phyloP scores from a whole-genome alignment of 73 alveolate genomes.

The Urostyla sp. region DNA sequence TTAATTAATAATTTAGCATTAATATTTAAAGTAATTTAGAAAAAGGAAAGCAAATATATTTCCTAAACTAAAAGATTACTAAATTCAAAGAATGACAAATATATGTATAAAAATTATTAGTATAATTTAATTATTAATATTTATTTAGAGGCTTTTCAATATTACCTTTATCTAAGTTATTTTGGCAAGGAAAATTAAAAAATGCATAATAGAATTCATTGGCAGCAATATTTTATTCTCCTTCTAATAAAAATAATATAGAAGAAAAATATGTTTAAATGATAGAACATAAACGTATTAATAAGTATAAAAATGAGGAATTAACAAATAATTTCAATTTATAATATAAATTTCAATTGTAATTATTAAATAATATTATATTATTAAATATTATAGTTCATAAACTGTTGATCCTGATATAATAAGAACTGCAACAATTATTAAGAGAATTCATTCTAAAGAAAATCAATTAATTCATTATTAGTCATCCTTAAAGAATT shows the following conservation, averaged over 20 bases:
- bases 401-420: too few species aligned
- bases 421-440: not conserved
- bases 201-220: conserved; percentile 2
- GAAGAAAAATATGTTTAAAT: conserved; percentile 37
- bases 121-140: conserved; percentile 1
- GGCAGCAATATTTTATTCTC: conserved; percentile 33
- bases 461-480: conserved; percentile 13
- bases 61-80: conserved; percentile 8
- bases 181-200: conserved; percentile 30
- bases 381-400: too few species aligned
- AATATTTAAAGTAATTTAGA: conserved; percentile 16
- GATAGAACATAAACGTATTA: conserved; percentile 35
- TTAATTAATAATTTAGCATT: conserved; percentile 26
- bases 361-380: too few species aligned
- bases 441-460: conserved; percentile 30
- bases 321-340: conserved; percentile 8
- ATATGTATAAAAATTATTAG: too few species aligned
- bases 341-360: conserved; percentile 23
- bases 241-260: not conserved
- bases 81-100: conserved; percentile 15
- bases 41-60: not conserved
- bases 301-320: conserved; percentile 33
- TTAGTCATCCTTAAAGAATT: not conserved
- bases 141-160: conserved; percentile 42
- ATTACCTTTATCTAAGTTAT: conserved; percentile 28